Base-by-base conservation (phyloP, 1,284 basidiomycete species). In the Ustilago xerochloae region DNA sequence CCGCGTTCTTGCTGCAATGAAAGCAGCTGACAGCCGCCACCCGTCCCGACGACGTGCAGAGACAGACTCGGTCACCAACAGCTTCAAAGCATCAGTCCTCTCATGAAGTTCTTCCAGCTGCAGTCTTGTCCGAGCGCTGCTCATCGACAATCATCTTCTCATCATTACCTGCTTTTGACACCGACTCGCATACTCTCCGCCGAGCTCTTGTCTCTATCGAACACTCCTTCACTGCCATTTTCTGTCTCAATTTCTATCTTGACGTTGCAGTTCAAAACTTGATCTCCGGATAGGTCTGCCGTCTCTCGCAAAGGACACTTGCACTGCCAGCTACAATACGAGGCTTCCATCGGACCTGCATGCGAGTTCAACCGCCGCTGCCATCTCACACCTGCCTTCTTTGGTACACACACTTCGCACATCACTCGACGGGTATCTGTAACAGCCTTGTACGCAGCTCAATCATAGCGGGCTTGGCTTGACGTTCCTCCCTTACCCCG, bases 171-270 rank as follows among this genome's bases (percentile, higher is more conserved):
- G 22, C 33, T 39, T 38, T 59, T 39, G 51, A 68, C 55, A 55
- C 65, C 65, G 65, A 68, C 45, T 55, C 51, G 65, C 65, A 68
- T 68, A 54, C 51, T 35, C 33, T 51, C 55, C 59, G 18, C 65
- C 65, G 60, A 68, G 65, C 60, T 68, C 38, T 28, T 58, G 22
- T 55, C 41, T 22, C 10, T 26, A 39, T 43, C 38, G 32, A 9
- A 30, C 26, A 39, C 22, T 47, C 18, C 51, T 41, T 43, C 29
- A 32, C 33, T 10, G 29, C 33, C 7, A 32, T 16, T 12, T 30
- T 28, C 1, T 20, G 35, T 46, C 39, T 5, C 54, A 2, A 32
- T 46, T n/a, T 16, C 26, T 10, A 38, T 33, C 35, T 48, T 28
- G 7, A 9, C 45, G 24, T 32, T 24, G 32, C 22, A 24, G 2